Base-by-base conservation (phyloP, 768 basidiomycete genomes). In the Chlorophyllum brunneum region DNA sequence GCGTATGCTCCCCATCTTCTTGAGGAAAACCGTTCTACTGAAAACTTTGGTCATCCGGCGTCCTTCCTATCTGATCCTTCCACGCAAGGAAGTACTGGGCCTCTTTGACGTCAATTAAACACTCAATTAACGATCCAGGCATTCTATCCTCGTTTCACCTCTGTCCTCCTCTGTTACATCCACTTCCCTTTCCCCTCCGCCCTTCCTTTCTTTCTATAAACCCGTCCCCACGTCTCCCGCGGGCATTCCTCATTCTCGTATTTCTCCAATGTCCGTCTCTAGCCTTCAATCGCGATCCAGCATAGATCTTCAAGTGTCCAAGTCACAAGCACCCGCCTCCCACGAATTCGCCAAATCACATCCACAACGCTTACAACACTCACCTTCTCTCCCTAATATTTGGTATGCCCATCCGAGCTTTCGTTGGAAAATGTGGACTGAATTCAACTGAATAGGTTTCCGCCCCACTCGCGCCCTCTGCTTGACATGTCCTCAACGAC, bases 341-440 rank as follows among this genome's bases (percentile, higher is more conserved):
- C 36, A 48, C 44, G 45, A 22, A 44, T 36, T 55, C 24, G 51
- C 40, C 55, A 57, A 42, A 48, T 26, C 39, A 2, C 73, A 73
- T 56, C 76, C 76, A 42, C 73, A 76, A 15, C 78, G 79, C 39
- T 70, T 83, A 31, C 81, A 81, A 49, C 79, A 81, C 47, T 82
- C 84, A 4, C 84, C 85, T 7, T 87, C 86, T 10, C 73, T 86
- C 59, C 86, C 86, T 7, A 86, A 86, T 63, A 72, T 87, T 56
- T 80, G 83, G 84, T 84, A 42, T 44, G 16, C 34, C 13, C 31
- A 27, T 31, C 11, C n/a, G 9, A 7, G n/a, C 41, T 34, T 9
- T 15, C 24, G 22, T 20, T 36, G 16, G 15, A 10, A n/a, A 26
- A 18, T 26, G 50, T 51, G 26, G 13, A 33, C 48, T 36, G 5